Percentiles rank a stretch among this genome's conserved stretches.
These are phyloP conservation scores for Xylaria sp. DNA, from an alignment of 2,329 filamentous ascomycete genomes.

Conservation along the genomic window DNA sequence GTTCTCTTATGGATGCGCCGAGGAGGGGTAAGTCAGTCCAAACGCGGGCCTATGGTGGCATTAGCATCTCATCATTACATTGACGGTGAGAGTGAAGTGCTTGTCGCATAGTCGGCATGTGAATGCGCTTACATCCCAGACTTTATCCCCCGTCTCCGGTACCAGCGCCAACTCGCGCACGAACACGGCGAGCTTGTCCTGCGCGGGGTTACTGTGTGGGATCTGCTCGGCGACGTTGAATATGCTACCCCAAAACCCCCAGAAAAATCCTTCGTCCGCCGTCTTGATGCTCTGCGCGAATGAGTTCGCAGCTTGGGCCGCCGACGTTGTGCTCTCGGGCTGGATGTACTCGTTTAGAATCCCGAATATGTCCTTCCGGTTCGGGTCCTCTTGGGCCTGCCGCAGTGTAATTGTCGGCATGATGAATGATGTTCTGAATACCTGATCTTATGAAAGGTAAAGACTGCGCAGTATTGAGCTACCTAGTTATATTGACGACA, in stretches of 20 bases:
- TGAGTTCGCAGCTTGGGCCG: constrained; percentile 23
- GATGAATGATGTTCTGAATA: background rate
- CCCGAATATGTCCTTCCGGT: constrained; percentile 27
- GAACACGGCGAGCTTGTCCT: constrained; percentile 37
- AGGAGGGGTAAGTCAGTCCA: constrained; percentile 40
- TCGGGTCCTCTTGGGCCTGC: constrained; percentile 12
- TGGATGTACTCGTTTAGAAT: constrained; percentile 34
- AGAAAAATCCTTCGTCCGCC: constrained; percentile 34
- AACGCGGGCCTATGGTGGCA: constrained; percentile 25
- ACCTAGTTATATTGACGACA: too few relatives aligned
- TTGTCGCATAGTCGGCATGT: too few relatives aligned
- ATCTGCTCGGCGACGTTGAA: constrained; percentile 36
- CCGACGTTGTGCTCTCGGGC: constrained; percentile 15
- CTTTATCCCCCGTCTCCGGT: constrained; percentile 33
- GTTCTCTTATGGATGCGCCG: constrained; percentile 31
- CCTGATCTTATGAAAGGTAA: too few relatives aligned
- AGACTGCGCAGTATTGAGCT: background rate
- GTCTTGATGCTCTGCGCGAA: constrained; percentile 27
- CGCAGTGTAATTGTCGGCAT: constrained; percentile 21
- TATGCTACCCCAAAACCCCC: constrained; percentile 34
- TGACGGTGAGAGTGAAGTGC: too few relatives aligned
- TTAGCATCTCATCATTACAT: background rate
- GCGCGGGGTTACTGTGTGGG: constrained; percentile 33
- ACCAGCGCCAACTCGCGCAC: constrained; percentile 37
- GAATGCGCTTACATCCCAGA: constrained; percentile 38